Conservation (phyloP, 139 green algal genomes). For the Coelastrella sp. region DNA sequence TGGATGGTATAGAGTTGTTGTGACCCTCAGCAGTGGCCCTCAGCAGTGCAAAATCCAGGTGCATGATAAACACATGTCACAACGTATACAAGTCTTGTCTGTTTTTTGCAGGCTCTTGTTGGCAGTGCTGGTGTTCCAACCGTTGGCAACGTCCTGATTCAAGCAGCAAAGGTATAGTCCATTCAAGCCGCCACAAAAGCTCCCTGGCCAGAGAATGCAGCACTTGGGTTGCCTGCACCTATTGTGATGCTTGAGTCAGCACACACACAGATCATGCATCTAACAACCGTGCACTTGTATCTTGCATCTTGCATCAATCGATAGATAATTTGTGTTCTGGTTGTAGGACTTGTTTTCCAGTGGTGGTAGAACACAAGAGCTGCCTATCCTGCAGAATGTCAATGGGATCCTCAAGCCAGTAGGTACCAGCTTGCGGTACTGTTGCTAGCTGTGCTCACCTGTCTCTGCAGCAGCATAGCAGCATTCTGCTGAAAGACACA, state of each 20-base stretch:
- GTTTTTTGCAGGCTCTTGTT: slow-evolving; percentile 26
- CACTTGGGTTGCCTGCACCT: neutral
- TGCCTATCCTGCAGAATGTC: slow-evolving; percentile 16
- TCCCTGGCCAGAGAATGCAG: neutral
- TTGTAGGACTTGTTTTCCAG: slow-evolving; percentile 18
- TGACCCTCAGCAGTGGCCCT: neutral
- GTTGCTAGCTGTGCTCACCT: too few species aligned
- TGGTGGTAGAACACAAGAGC: slow-evolving; percentile 13
- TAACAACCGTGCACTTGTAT: too few species aligned
- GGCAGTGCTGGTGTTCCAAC: slow-evolving; percentile 28
- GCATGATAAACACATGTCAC: neutral
- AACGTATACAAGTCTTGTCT: neutral
- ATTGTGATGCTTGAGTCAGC: neutral
- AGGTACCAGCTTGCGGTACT: neutral
- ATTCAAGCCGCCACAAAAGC: neutral
- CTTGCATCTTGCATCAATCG: too few species aligned
- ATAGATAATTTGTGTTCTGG: neutral
- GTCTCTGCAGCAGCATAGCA: neutral
- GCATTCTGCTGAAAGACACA: neutral
- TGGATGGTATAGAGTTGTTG: neutral
- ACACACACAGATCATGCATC: neutral
- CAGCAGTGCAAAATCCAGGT: neutral
- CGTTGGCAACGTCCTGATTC: slow-evolving; percentile 12
- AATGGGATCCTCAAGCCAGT: slow-evolving; percentile 40
- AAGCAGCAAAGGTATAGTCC: neutral